Conservation (phyloP, 2,329 filamentous ascomycete species). For the Orbilia oligospora region DNA sequence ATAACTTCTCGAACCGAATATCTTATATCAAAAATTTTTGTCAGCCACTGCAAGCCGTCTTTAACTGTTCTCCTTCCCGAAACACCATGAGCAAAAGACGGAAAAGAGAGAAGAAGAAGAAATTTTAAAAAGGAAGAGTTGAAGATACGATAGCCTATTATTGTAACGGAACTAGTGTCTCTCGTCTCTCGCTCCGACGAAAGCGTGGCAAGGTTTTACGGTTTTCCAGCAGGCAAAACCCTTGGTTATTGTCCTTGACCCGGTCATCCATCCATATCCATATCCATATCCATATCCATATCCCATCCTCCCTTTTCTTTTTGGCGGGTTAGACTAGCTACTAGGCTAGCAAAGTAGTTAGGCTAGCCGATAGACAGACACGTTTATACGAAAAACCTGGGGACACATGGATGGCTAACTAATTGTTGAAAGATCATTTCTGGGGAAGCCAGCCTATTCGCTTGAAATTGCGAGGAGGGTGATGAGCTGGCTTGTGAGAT, state of each 20-base stretch:
- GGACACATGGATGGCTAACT: background rate
- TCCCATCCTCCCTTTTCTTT: constrained; percentile 12
- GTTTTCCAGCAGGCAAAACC: constrained; percentile 13
- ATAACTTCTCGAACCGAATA: constrained; percentile 10
- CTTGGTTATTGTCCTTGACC: constrained; percentile 24
- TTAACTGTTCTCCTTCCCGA: constrained; percentile 43
- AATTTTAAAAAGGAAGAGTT: too few relatives aligned
- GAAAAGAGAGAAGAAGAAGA: too few relatives aligned
- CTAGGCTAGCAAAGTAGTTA: background rate
- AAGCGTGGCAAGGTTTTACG: constrained; percentile 36
- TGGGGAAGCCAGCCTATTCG: background rate
- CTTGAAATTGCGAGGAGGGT: background rate
- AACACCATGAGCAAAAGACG: constrained; percentile 15
- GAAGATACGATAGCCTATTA: constrained; percentile 29
- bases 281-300: too few relatives aligned
- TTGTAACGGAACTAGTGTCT: constrained; percentile 14
- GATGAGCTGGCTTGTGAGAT: constrained; percentile 17
- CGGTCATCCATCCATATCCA: constrained; percentile 7
- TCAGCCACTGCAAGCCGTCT: background rate
- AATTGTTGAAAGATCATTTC: background rate
- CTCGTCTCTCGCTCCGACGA: constrained; percentile 37
- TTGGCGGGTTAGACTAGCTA: background rate
- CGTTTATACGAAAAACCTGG: constrained; percentile 15
- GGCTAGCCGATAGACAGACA: constrained; percentile 45
- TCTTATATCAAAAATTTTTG: background rate